Base-by-base conservation (phyloP, 192 early-diverging fungal genomes). In the Linnemannia schmuckeri region DNA sequence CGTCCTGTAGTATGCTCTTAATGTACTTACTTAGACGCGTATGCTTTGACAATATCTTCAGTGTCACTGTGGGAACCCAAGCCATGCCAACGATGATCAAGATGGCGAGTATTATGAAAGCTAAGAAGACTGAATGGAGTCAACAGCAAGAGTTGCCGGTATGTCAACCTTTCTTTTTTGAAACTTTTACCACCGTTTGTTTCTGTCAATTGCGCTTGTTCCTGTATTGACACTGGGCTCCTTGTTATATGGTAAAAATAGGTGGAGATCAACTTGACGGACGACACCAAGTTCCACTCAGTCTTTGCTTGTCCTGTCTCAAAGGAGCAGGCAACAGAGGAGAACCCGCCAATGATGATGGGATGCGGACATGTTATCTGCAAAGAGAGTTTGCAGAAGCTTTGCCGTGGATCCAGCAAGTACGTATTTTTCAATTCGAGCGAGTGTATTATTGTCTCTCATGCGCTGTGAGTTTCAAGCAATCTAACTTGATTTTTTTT, bases 281-380 rank as follows among this genome's bases (percentile, higher is more conserved):
- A 95, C 68, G 85, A 89, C n/a, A 93, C 98, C 83, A 89, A 96
- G 74, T 99, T 94, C 88, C 99, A 99, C 89, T 97, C 96, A 57
- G 93, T 99, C 10, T 99, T 99, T 91, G 94, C 95, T 2, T 99
- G 99, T 87, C 99, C 99, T 8, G 99, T 99, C 3, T 94, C 94
- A 41, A 99, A 99, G 88, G 99, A 99, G 84, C 96, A 97, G 85
- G 96, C 96, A 2, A 94, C 96, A 8, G 93, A 94, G 30, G 92
- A 93, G n/a, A 99, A 99, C 77, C 98, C 98, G 63, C 99, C 99
- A 0, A 99, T 98, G 97, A 96, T 97, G 96, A 94, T 99, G 95
- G 91, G 91, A 3, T 99, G 99, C 88, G 99, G 99, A 20, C 99
- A 99, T 85, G 97, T 99, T 0, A 94, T 99, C 46, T 97, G 96